Conservation (phyloP, 805 yeast genomes). For the Ogataea trehalophila region DNA sequence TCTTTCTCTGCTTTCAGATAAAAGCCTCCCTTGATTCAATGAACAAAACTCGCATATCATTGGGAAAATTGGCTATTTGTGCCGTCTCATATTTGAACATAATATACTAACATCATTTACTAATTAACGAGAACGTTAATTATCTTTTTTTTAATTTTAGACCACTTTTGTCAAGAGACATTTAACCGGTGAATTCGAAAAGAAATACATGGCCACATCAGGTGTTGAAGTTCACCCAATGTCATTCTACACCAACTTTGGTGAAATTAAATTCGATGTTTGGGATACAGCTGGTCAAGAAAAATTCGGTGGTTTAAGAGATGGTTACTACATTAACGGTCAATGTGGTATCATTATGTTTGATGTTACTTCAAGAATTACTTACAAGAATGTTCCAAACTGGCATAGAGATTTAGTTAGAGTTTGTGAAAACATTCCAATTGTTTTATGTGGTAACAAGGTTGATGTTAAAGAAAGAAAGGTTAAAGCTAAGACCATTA, state of each 20-base stretch:
- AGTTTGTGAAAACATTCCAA: constrained; percentile 99
- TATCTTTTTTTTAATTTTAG: constrained; percentile 25
- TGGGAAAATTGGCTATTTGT: too few species aligned
- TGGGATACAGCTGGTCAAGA: constrained; percentile 99
- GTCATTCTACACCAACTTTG: constrained; percentile 96
- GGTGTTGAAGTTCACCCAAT: constrained; percentile 99
- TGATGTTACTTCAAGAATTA: constrained; percentile 98
- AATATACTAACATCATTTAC: too few species aligned
- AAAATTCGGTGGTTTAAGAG: constrained; percentile 99
- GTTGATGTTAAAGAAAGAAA: constrained; percentile 99
- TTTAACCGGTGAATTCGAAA: constrained; percentile 98
- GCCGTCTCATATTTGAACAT: too few species aligned
- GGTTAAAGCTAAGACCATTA: constrained; percentile 99
- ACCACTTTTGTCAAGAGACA: constrained; percentile 99
- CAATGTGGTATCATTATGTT: constrained; percentile 99
- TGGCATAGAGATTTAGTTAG: constrained; percentile 99
- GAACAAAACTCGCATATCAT: too few species aligned
- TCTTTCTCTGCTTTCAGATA: too few species aligned
- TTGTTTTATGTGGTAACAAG: constrained; percentile 98
- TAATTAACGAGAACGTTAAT: background rate
- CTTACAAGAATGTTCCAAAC: constrained; percentile 99
- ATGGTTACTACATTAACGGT: constrained; percentile 98
- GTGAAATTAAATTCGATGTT: constrained; percentile 98
- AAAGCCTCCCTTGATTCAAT: too few species aligned
- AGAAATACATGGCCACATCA: constrained; percentile 96